Evolutionary conservation across 257 asterid genomes (phyloP).

Genomic region (Penstemon barbatus): DNA sequence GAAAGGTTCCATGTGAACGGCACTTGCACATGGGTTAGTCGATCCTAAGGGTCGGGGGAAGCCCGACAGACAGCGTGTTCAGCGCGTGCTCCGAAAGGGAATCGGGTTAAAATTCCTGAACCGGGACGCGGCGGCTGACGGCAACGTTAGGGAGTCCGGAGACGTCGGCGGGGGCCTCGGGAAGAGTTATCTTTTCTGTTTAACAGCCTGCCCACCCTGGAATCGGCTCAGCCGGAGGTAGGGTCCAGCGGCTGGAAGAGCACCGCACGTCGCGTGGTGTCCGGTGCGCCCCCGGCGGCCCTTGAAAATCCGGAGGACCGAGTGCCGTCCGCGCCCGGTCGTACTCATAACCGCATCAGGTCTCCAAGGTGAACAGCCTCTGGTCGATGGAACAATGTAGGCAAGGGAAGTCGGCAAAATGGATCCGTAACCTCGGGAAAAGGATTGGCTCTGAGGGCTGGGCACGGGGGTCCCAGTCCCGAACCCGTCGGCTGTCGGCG

Average conservation of each 20-base stretch:
- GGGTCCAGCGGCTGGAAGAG: slow-evolving; percentile 67
- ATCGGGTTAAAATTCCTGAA: too few relatives aligned
- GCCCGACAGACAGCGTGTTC: too few relatives aligned
- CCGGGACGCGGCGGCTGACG: too few relatives aligned
- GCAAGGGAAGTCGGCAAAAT: slow-evolving; percentile 38
- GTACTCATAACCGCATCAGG: slow-evolving; percentile 53
- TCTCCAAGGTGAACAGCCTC: slow-evolving; percentile 40
- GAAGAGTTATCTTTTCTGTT: slow-evolving; percentile 53
- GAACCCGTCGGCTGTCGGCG: slow-evolving; percentile 26
- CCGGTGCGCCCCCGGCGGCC: slow-evolving; percentile 78
- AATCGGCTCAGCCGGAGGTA: slow-evolving; percentile 57
- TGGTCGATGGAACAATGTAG: slow-evolving; percentile 40
- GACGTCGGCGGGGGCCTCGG: slow-evolving; percentile 47
- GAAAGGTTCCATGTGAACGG: too few relatives aligned
- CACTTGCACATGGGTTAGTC: too few relatives aligned
- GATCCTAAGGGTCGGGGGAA: too few relatives aligned
- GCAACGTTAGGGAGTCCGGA: too few relatives aligned
- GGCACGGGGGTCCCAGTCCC: slow-evolving; percentile 21
- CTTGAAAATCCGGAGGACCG: slow-evolving; percentile 74
- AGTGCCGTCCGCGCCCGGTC: slow-evolving; percentile 53
- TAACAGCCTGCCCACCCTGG: slow-evolving; percentile 51
- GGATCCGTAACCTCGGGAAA: slow-evolving; percentile 24
- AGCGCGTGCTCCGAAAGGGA: too few relatives aligned
- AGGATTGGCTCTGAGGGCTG: slow-evolving; percentile 26
- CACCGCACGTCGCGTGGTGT: slow-evolving; percentile 74